Evolutionary conservation across 2,329 filamentous ascomycete genomes (phyloP).

Genomic region (Calonectria hawksworthii): DNA sequence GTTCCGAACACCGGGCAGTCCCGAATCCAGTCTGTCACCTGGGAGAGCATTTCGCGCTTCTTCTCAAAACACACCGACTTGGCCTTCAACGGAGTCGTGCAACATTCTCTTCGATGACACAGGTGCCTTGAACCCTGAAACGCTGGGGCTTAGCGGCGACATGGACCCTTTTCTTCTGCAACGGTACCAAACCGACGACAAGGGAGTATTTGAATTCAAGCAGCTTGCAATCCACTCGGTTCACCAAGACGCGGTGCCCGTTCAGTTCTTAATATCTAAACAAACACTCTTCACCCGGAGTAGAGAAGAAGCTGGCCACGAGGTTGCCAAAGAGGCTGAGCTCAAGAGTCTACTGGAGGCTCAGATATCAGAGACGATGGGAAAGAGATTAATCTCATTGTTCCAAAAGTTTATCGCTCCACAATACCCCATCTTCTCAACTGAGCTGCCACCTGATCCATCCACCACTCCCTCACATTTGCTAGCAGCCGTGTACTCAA

Average conservation of each 20-base stretch:
- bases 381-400: slow-evolving; percentile 25
- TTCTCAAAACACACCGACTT: neutral
- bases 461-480: slow-evolving; percentile 6
- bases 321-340: neutral
- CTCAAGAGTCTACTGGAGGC: slow-evolving; percentile 19
- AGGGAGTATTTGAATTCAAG: slow-evolving; percentile 37
- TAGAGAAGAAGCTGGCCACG: slow-evolving; percentile 29
- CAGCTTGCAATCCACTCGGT: slow-evolving; percentile 39
- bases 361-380: slow-evolving; percentile 2
- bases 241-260: slow-evolving; percentile 17
- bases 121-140: slow-evolving; percentile 14
- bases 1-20: slow-evolving; percentile 25
- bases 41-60: neutral
- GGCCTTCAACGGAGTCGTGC: neutral
- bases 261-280: slow-evolving; percentile 34
- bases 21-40: neutral
- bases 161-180: slow-evolving; percentile 25
- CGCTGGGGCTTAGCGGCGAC: slow-evolving; percentile 27
- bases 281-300: slow-evolving; percentile 29
- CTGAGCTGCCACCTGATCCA: slow-evolving; percentile 22
- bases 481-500: slow-evolving; percentile 34
- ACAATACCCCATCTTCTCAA: slow-evolving; percentile 33
- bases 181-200: slow-evolving; percentile 24
- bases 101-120: slow-evolving; percentile 9
- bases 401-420: slow-evolving; percentile 28